Evolutionary conservation across 2,329 filamentous ascomycete genomes (phyloP).

Genomic region (Stagonosporopsis cucurbitacearum): DNA sequence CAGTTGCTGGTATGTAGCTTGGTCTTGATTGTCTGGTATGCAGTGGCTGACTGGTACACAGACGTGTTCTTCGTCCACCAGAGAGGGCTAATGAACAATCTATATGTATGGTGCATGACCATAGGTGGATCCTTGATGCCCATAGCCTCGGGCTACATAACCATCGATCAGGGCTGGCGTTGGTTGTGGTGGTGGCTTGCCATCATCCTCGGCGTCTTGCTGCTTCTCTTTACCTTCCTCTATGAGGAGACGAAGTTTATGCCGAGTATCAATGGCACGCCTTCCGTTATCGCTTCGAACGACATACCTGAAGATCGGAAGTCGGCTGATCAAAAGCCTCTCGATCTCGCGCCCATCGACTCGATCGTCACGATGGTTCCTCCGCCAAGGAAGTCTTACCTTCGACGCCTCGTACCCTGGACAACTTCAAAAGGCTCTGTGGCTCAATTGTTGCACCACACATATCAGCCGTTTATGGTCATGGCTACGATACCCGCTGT

Average conservation of each 20-base stretch:
- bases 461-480: slow-evolving; percentile 10
- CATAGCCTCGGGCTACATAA: slow-evolving; percentile 52
- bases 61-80: slow-evolving; percentile 59
- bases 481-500: slow-evolving; percentile 14
- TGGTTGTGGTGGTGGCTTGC: slow-evolving; percentile 59
- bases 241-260: slow-evolving; percentile 50
- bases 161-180: slow-evolving; percentile 55
- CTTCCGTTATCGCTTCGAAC: neutral
- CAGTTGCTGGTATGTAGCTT: slow-evolving; percentile 46
- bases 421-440: slow-evolving; percentile 7
- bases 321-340: neutral
- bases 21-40: neutral
- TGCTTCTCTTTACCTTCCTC: slow-evolving; percentile 53
- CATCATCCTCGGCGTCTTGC: slow-evolving; percentile 2
- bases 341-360: slow-evolving; percentile 6
- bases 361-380: slow-evolving; percentile 2
- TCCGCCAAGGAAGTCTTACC: slow-evolving; percentile 10
- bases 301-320: neutral
- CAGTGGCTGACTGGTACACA: neutral
- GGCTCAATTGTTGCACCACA: slow-evolving; percentile 2
- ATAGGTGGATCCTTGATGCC: slow-evolving; percentile 49
- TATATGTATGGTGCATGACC: slow-evolving; percentile 53
- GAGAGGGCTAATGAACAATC: slow-evolving; percentile 55
- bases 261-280: slow-evolving; percentile 16
- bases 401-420: slow-evolving; percentile 7